Base-by-base conservation (phyloP, 2,329 filamentous ascomycete species). In the Aspergillus sergii region DNA sequence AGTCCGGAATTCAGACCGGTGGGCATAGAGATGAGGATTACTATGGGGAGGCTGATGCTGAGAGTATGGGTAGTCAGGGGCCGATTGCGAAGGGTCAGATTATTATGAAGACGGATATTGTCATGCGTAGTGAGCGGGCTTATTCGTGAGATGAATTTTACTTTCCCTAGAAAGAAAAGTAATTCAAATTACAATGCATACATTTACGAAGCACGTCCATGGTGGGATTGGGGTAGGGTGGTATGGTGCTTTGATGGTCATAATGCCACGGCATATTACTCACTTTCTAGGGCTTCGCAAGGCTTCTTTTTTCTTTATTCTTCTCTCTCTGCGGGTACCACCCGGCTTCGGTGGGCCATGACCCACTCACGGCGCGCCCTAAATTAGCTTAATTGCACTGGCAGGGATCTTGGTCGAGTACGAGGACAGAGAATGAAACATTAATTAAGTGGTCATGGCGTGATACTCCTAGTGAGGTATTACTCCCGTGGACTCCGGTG, bases 101-200 rank as follows among this genome's bases (percentile, higher is more conserved):
- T n/a, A 21, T 61, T n/a, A 30, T 61, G 16, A 61, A 56, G 28
- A 61, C 59, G 41, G 59, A 45, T 50, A 61, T 61, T 57, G 39
- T 34, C 23, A 57, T 61, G 53, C 53, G 36, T 21, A 61, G 53
- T 51, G 59, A 61, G 23, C 39, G 41, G 41, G 59, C 51, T 19
- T 36, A 34, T 26, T 32, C 19, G 23, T 50, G 26, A 60, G 23
- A 46, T 46, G 21, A 46, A 23, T 5, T 11, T 2, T 48, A 8
- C 6, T 28, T 28, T 46, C 1, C 3, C 12, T 11, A 21, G 39
- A 43, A 26, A 4, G 4, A 26, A 26, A 26, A 26, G 23, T 26
- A 26, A 26, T 26, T 26, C 4, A 26, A 26, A 26, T 1, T 4
- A 26, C 23, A 3, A 43, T n/a, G 7, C n/a, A 8, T 43, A 43